phyloP scores from a whole-genome alignment of 192 early-diverging fungal species.

The Podila verticillata region DNA sequence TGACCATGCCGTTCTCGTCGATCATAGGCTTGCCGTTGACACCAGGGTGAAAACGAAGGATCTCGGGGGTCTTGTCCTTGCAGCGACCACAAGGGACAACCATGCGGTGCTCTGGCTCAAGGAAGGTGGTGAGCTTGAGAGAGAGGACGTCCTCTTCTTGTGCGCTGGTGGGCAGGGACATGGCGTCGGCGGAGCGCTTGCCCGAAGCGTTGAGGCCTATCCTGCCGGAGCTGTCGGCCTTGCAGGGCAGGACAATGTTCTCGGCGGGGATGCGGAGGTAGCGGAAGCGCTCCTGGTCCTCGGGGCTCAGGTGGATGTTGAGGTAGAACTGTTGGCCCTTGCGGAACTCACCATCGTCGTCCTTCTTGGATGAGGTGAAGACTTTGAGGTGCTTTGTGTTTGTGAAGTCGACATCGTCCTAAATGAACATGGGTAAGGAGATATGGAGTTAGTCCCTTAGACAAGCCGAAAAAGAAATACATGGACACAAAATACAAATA shows the following conservation, averaged over 20 bases:
- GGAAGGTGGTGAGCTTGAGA: conserved; percentile 38
- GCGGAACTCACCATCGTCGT: conserved; percentile 51
- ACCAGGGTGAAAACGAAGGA: conserved; percentile 43
- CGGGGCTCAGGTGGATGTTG: conserved; percentile 29
- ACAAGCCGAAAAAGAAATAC: too few species aligned
- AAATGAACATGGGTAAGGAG: conserved; percentile 7
- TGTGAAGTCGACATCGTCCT: conserved; percentile 28
- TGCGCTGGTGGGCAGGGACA: conserved; percentile 42
- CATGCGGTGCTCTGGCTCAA: conserved; percentile 47
- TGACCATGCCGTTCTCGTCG: conserved; percentile 51
- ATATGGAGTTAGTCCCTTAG: too few species aligned
- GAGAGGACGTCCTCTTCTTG: conserved; percentile 50
- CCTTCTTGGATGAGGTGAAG: conserved; percentile 51
- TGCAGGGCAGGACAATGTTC: conserved; percentile 45
- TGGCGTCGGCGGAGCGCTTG: conserved; percentile 30
- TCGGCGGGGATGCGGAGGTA: conserved; percentile 45
- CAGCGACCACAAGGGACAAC: conserved; percentile 49
- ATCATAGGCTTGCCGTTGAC: conserved; percentile 53
- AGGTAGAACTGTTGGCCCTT: conserved; percentile 52
- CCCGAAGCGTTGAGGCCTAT: conserved; percentile 41
- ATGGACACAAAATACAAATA: neutral
- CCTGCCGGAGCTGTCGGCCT: conserved; percentile 27
- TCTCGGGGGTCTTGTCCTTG: conserved; percentile 51
- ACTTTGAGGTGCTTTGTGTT: conserved; percentile 45
- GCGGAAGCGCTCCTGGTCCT: conserved; percentile 40